phyloP scores from a whole-genome alignment of 1,139 yeast species.

The Kodamaea sp. region DNA sequence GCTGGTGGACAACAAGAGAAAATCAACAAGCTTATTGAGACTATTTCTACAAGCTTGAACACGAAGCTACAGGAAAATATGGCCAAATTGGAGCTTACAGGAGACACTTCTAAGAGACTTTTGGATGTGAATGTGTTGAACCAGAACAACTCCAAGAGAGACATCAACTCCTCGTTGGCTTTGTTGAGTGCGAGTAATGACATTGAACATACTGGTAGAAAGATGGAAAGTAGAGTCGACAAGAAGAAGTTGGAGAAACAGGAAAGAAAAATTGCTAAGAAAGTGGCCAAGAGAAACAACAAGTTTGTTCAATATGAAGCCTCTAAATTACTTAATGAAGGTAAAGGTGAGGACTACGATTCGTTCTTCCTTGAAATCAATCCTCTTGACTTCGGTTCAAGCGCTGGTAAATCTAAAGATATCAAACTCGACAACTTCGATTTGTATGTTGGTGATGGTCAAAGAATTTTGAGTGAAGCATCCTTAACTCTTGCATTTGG shows the following conservation, averaged over 20 bases:
- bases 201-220: conserved; percentile 88
- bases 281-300: conserved; percentile 90
- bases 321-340: conserved; percentile 73
- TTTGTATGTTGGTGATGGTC: conserved; percentile 92
- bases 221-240: conserved; percentile 92
- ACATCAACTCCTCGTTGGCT: conserved; percentile 70
- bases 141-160: conserved; percentile 64
- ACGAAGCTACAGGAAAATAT: conserved; percentile 66
- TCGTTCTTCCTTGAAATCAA: conserved; percentile 92
- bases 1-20: conserved; percentile 78
- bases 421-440: conserved; percentile 92
- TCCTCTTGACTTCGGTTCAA: conserved; percentile 87
- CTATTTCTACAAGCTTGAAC: conserved; percentile 49
- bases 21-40: conserved; percentile 48
- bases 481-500: conserved; percentile 87
- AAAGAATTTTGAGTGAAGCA: conserved; percentile 88
- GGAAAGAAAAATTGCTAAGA: conserved; percentile 93
- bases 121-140: conserved; percentile 66
- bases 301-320: conserved; percentile 91
- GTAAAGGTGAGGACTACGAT: conserved; percentile 76
- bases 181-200: conserved; percentile 76
- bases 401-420: conserved; percentile 94
- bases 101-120: conserved; percentile 81
- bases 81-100: conserved; percentile 65
- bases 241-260: conserved; percentile 96